Conservation (phyloP, 257 asterid species). For the Fraxinus anomala region DNA sequence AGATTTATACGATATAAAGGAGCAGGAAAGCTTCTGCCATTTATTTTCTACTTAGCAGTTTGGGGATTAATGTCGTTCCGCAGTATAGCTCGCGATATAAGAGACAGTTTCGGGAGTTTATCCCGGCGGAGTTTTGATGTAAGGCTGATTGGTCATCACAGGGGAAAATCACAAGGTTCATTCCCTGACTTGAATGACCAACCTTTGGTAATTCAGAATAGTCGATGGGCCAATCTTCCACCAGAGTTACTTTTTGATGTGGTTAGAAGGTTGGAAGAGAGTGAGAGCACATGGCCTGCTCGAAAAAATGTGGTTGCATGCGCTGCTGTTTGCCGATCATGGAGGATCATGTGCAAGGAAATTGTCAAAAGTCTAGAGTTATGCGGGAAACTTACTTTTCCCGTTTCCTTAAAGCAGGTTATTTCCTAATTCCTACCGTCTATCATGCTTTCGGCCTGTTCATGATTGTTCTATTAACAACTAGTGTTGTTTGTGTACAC, state of each 20-base stretch:
- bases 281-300: slow-evolving; percentile 90
- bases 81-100: slow-evolving; percentile 82
- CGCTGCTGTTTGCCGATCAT: slow-evolving; percentile 84
- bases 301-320: slow-evolving; percentile 88
- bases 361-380: slow-evolving; percentile 72
- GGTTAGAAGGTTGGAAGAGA: slow-evolving; percentile 84
- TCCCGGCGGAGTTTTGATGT: slow-evolving; percentile 80
- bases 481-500: neutral
- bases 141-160: slow-evolving; percentile 64
- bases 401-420: slow-evolving; percentile 93
- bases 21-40: neutral
- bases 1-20: slow-evolving; percentile 20
- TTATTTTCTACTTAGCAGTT: slow-evolving; percentile 15
- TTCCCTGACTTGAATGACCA: slow-evolving; percentile 65
- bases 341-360: slow-evolving; percentile 87
- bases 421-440: neutral
- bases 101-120: slow-evolving; percentile 86
- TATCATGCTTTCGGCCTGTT: neutral
- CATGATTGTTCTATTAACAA: neutral
- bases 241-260: slow-evolving; percentile 87
- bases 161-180: slow-evolving; percentile 75
- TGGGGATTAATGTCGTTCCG: slow-evolving; percentile 76
- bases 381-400: slow-evolving; percentile 89
- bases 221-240: slow-evolving; percentile 92
- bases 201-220: slow-evolving; percentile 60